Evolutionary conservation across 2,329 filamentous ascomycete genomes (phyloP).

Genomic region (Hymenoscyphus albidus): DNA sequence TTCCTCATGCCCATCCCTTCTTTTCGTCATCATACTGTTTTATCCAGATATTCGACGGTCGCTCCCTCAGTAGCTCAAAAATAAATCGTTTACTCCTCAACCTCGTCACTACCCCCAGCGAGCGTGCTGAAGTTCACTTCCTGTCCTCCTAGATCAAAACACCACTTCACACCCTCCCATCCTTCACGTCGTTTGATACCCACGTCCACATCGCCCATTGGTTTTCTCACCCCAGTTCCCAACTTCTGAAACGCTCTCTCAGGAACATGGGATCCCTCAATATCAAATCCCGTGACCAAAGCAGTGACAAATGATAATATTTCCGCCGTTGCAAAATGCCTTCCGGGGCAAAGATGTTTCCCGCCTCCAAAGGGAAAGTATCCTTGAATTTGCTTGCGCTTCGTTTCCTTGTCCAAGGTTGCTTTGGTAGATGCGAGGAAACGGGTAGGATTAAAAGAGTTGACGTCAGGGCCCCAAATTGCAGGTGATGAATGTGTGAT

Average conservation of each 20-base stretch:
- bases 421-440: slow-evolving; percentile 35
- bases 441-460: slow-evolving; percentile 40
- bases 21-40: not conserved
- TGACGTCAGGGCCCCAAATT: slow-evolving; percentile 44
- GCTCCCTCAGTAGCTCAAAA: no score
- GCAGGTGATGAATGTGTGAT: slow-evolving; percentile 40
- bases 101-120: not conserved
- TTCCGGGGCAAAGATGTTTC: slow-evolving; percentile 40
- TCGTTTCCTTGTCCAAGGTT: slow-evolving; percentile 19
- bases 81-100: not conserved
- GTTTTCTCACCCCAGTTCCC: slow-evolving; percentile 28
- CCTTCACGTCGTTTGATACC: slow-evolving; percentile 20
- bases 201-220: slow-evolving; percentile 24
- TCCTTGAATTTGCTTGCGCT: slow-evolving; percentile 23
- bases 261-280: slow-evolving; percentile 17
- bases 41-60: no score
- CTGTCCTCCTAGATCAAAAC: slow-evolving; percentile 17
- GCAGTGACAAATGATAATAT: slow-evolving; percentile 37
- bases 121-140: slow-evolving; percentile 35
- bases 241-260: slow-evolving; percentile 24
- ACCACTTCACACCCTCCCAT: slow-evolving; percentile 29
- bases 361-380: slow-evolving; percentile 41
- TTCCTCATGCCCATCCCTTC: not conserved
- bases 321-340: slow-evolving; percentile 40
- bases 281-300: slow-evolving; percentile 33